Evolutionary conservation across 768 basidiomycete genomes (phyloP).

Genomic region (Jaapia argillacea): DNA sequence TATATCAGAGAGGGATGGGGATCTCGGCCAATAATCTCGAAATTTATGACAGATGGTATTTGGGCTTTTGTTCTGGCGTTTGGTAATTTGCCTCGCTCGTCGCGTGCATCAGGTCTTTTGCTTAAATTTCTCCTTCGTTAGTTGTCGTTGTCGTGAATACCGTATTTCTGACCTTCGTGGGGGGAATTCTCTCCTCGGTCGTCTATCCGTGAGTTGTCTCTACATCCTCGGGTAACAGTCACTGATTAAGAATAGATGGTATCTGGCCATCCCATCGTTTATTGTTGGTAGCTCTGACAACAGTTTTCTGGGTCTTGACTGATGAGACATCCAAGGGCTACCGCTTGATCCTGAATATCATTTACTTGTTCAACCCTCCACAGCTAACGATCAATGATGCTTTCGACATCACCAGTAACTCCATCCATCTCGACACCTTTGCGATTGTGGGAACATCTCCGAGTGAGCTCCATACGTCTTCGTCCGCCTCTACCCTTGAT

Average conservation of each 20-base stretch:
- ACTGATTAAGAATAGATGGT: slow-evolving; percentile 11
- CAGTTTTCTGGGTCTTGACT: not conserved
- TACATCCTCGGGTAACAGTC: not conserved
- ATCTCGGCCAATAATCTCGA: slow-evolving; percentile 12
- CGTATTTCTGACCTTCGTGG: not conserved
- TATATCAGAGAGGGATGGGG: slow-evolving; percentile 17
- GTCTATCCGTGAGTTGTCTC: not conserved
- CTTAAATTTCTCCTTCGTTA: not conserved
- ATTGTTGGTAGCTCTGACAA: not conserved
- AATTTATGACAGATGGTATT: slow-evolving; percentile 3
- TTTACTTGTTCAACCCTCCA: not conserved
- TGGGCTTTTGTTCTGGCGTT: not conserved
- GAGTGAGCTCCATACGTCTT: no score
- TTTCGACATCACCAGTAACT: no score
- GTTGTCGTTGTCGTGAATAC: not conserved
- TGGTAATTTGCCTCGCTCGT: not conserved
- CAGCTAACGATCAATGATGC: no score
- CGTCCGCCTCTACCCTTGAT: no score
- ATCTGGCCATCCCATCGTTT: slow-evolving; percentile 13
- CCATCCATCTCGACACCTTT: no score
- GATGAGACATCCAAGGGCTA: not conserved
- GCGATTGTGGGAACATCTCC: no score
- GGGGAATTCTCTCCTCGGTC: not conserved
- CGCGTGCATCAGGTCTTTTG: not conserved
- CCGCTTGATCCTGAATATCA: not conserved